phyloP scores from a whole-genome alignment of 345 rosid species.

The Boechera retrofracta region DNA sequence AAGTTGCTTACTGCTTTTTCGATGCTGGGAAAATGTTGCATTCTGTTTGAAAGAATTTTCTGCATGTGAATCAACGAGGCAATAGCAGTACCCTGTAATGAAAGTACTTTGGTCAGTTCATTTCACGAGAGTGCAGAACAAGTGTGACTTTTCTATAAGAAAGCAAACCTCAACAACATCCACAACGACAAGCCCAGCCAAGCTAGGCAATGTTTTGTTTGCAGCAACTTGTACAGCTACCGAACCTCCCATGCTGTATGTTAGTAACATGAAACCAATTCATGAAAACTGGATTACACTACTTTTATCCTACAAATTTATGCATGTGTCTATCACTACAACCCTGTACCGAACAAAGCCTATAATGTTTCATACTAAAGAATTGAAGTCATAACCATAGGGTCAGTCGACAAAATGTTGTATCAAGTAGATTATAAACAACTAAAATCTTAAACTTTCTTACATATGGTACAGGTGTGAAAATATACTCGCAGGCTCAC shows the following conservation, averaged over 20 bases:
- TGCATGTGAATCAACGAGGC: conserved; percentile 95
- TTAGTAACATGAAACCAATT: conserved; percentile 18
- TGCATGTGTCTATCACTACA: conserved; percentile 5
- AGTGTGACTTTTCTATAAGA: conserved; percentile 15
- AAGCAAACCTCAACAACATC: conserved; percentile 95
- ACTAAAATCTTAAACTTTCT: not conserved
- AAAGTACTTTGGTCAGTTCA: conserved; percentile 34
- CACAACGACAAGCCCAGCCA: conserved; percentile 90
- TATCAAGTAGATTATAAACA: not conserved
- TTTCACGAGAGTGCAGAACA: conserved; percentile 30
- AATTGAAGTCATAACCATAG: conserved; percentile 2
- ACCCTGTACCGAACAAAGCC: not conserved
- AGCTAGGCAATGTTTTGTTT: conserved; percentile 63
- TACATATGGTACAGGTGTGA: not conserved
- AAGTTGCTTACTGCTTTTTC: conserved; percentile 76
- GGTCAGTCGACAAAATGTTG: not conserved
- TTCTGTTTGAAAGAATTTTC: conserved; percentile 79
- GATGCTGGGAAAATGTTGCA: conserved; percentile 85
- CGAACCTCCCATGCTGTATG: conserved; percentile 94
- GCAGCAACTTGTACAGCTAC: conserved; percentile 96
- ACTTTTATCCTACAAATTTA: conserved; percentile 2
- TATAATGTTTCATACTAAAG: not conserved
- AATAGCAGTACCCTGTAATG: conserved; percentile 88
- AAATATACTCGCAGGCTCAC: not conserved
- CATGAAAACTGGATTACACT: not conserved